Percentiles rank a stretch among this genome's conserved stretches.
These are phyloP conservation scores for Barnettozyma sucrosica DNA, from an alignment of 805 yeast genomes.

Conservation along the genomic window DNA sequence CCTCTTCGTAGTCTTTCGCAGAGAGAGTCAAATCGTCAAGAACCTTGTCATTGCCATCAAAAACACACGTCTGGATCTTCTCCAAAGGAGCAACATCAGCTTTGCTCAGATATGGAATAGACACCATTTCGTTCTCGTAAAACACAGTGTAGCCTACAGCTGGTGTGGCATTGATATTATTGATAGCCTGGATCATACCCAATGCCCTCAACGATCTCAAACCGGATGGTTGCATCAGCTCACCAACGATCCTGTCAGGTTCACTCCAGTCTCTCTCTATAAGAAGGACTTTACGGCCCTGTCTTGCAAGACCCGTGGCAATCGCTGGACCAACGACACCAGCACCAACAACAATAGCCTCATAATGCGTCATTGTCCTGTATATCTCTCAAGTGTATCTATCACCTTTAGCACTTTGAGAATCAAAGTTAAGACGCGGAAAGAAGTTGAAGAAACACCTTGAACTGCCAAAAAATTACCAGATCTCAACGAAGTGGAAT, in stretches of 20 bases:
- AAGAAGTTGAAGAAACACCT: not conserved
- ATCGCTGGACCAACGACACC: slow-evolving; percentile 95
- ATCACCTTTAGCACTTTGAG: not conserved
- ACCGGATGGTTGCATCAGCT: slow-evolving; percentile 96
- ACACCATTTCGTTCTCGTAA: slow-evolving; percentile 50
- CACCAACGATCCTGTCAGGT: slow-evolving; percentile 97
- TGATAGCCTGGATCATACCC: slow-evolving; percentile 74
- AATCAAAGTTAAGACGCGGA: not conserved
- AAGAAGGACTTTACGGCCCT: slow-evolving; percentile 71
- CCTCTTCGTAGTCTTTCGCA: slow-evolving; percentile 49
- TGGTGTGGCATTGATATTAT: slow-evolving; percentile 69
- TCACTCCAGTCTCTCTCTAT: slow-evolving; percentile 85
- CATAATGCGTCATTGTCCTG: slow-evolving; percentile 38
- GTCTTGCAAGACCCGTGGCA: slow-evolving; percentile 85
- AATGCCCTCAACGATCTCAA: slow-evolving; percentile 72
- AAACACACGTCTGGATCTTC: slow-evolving; percentile 51
- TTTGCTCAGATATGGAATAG: slow-evolving; percentile 69
- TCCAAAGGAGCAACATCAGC: slow-evolving; percentile 38
- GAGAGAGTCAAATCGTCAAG: slow-evolving; percentile 45
- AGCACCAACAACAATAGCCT: slow-evolving; percentile 94
- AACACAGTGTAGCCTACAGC: slow-evolving; percentile 79
- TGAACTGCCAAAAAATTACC: not conserved
- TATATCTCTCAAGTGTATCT: not conserved
- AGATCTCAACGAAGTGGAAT: too few relatives aligned
- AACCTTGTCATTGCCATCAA: slow-evolving; percentile 52